Evolutionary conservation across 1,139 yeast genomes (phyloP).

Genomic region (Scheffersomyces quercinus): DNA sequence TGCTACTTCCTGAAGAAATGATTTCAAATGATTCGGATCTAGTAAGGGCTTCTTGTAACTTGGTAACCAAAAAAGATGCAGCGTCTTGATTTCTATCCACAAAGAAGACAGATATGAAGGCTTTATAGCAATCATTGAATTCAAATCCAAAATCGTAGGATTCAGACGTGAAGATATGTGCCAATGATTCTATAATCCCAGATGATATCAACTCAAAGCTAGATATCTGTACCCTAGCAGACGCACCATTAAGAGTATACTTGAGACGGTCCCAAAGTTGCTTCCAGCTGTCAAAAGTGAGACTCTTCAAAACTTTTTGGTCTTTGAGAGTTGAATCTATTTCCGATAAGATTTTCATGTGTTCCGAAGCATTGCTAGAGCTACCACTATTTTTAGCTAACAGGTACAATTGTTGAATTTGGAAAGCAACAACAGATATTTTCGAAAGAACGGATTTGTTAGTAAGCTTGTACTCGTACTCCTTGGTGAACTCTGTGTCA

Average conservation of each 20-base stretch:
- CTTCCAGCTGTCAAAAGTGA: constrained; percentile 42
- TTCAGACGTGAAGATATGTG: constrained; percentile 37
- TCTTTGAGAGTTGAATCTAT: constrained; percentile 16
- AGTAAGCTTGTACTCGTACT: constrained; percentile 24
- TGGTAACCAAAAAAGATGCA: constrained; percentile 44
- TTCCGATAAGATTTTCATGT: constrained; percentile 18
- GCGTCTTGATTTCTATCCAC: constrained; percentile 23
- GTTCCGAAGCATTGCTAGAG: constrained; percentile 14
- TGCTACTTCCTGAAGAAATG: constrained; percentile 49
- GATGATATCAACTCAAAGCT: constrained; percentile 77
- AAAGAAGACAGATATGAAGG: constrained; percentile 53
- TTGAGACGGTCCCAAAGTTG: constrained; percentile 49
- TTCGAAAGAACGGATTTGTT: constrained; percentile 19
- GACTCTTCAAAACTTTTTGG: constrained; percentile 7
- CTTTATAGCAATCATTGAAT: constrained; percentile 30
- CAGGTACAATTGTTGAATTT: constrained; percentile 20
- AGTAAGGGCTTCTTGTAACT: constrained; percentile 73
- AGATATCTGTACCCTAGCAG: constrained; percentile 40
- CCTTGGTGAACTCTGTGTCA: constrained; percentile 37
- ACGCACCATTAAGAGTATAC: constrained; percentile 22
- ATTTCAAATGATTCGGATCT: constrained; percentile 79
- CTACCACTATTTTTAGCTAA: constrained; percentile 15
- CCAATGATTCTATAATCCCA: constrained; percentile 56
- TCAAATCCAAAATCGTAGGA: constrained; percentile 23
- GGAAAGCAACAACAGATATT: constrained; percentile 19